Base-by-base conservation (phyloP, 768 basidiomycete genomes). In the Austroboletus eburneus region DNA sequence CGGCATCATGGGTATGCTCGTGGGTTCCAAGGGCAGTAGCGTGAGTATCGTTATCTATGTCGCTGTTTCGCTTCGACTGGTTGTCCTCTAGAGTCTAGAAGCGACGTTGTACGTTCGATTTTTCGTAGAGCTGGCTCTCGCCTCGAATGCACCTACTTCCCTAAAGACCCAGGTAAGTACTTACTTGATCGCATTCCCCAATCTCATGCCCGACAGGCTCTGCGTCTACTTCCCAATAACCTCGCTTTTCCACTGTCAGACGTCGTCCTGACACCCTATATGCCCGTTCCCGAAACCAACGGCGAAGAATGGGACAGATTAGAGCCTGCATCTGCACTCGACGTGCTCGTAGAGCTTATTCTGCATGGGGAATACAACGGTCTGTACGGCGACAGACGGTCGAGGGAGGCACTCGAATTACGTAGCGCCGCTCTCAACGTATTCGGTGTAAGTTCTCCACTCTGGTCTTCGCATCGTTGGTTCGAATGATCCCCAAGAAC, bases 251-350 rank as follows among this genome's bases (percentile, higher is more conserved):
- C 79, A 39, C 67, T 97, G 55, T 72, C 82, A 41, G 69, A 82
- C 53, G 65, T 94, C 59, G 72, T 80, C 54, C 62, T 87, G 49
- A 83, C 86, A 45, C 79, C 86, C 51, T 82, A 89, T 63, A 73
- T 86, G 68, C 79, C 89, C 58, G 80, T 86, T 35, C 80, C 88
- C 48, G 81, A 90, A 65, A 78, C 94, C 45, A 78, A 88, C 50
- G 91, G 91, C 8, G 92, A 95, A 67, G 91, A 95, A 61, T 92
- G 90, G 90, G 90, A 94, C 63, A 78, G 92, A 18, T 64, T 95
- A 20, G 87, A 92, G 49, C 74, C 81, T 4, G 78, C 86, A 14
- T 84, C 89, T 4, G 88, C 89, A 0, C 75, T 95, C 5, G 87
- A 93, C 49, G 87, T 80, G 0, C 75, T 96, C 10, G 80, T 95